Base-by-base conservation (phyloP, 2,329 filamentous ascomycete species). In the Exophiala sp. region DNA sequence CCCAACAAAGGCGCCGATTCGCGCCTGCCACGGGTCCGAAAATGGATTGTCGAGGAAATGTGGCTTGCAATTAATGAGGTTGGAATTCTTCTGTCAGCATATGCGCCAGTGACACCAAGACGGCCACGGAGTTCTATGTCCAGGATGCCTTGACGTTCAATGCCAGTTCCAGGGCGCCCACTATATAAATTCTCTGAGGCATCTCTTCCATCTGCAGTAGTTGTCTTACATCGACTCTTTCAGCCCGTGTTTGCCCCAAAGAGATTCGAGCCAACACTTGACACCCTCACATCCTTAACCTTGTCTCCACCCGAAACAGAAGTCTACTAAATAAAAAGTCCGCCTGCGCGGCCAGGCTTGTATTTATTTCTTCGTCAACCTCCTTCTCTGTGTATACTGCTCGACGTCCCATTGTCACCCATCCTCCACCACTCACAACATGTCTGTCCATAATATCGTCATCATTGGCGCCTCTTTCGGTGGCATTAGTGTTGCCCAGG, bases 381-480 rank as follows among this genome's bases (percentile, higher is more conserved):
- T 43, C 20, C 41, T 24, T 20, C 39, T 18, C 12, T 41, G 6
- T 41, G 39, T 18, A 41, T 40, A 11, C 36, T 40, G 18, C 35
- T 33, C 16, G n/a, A 29, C 16, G 24, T 47, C 50, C 24, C 44
- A 33, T 35, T 39, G 38, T 29, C 20, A 14, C 41, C 16, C 8
- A 18, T 21, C 12, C 7, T 39, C 29, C 24, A 32, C 47, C 29
- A 24, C 32, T 33, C 21, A 14, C 48, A 56, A 21, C 21, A 61
- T 61, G 59, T 54, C 45, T 50, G 41, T 32, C 42, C 58, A 65
- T 41, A 47, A 58, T 10, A 61, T 73, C 38, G 66, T 72, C 36
- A 61, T 74, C 44, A 65, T 74, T 43, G 72, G 72, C 44, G 72
- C 62, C 57, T 72, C 69, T 12, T 67, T 65, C 52, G 66, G 67